Evolutionary conservation across 768 basidiomycete genomes (phyloP), one percentile per base, ranked within the genome.

Genomic region (Mycena sanguinolenta): DNA sequence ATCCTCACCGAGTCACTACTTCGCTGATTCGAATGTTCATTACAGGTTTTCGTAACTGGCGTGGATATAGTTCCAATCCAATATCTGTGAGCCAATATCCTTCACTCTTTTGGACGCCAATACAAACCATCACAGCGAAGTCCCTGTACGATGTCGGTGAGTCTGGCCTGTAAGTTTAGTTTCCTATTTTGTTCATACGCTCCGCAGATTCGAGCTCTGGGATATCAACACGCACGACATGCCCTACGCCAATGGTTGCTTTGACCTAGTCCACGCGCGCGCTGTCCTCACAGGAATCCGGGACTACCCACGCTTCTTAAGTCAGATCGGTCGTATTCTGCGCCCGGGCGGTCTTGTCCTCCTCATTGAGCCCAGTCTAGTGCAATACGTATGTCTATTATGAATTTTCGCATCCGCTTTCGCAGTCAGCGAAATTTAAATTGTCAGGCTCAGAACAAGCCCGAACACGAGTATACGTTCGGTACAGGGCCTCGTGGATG

Each of bases 311-410:
- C 85, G 84, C 27, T 86, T 92, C 70, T 74, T 93, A 6, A 82
- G 83, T 64, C 89, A 93, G 79, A 84, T 91, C 50, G 86, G 84
- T 53, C 89, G 92, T 69, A 82, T 93, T 73, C 85, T 93, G 36
- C 89, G 90, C 36, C 91, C 91, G 34, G 91, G 91, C 65, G 92
- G 92, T n/a, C 84, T 93, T 53, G 84, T 91, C 71, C 86, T 92
- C 64, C 79, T 93, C 46, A 87, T 92, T 63, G 92, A 93, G 67
- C 85, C 86, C 28, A 89, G 88, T 71, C 84, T 85, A 63, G 82
- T 82, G 62, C 91, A 89, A 13, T 80, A 85, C 25, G 83, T 82
- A 25, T 21, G 63, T 50, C 23, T 9, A 4, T 27, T 19, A 7
- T 39, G 36, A 49, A 2, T 25, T 27, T n/a, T 14, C 19, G 3